These are phyloP conservation scores for Neonectria neomacrospora DNA, from an alignment of 2,329 filamentous ascomycete species.

Conservation along the genomic window DNA sequence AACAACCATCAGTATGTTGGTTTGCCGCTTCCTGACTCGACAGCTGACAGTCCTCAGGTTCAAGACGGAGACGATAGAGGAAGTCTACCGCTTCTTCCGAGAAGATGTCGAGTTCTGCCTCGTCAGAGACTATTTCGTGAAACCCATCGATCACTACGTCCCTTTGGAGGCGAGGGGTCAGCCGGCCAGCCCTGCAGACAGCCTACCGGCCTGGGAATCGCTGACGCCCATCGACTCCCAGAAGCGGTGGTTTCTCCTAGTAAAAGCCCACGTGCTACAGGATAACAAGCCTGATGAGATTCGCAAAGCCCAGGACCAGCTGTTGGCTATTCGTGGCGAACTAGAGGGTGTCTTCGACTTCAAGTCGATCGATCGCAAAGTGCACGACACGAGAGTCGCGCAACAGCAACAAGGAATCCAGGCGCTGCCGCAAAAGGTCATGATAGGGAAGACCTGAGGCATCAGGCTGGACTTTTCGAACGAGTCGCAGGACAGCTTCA, in stretches of 20 bases:
- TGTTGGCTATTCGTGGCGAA: constrained; percentile 58
- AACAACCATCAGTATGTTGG: constrained; percentile 62
- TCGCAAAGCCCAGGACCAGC: constrained; percentile 63
- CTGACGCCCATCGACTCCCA: constrained; percentile 61
- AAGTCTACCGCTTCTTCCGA: constrained; percentile 63
- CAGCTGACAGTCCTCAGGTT: constrained; percentile 49
- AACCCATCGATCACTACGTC: constrained; percentile 46
- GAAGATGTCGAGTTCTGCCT: constrained; percentile 67
- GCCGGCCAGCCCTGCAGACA: constrained; percentile 32
- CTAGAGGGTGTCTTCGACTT: constrained; percentile 66
- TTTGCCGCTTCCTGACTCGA: rapidly evolving
- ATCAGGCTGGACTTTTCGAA: background rate
- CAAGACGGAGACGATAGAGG: constrained; percentile 64
- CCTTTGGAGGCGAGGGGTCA: constrained; percentile 45
- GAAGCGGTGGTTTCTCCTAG: constrained; percentile 65
- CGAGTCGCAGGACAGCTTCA: background rate
- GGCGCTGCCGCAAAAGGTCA: constrained; percentile 52
- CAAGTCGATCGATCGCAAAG: constrained; percentile 61
- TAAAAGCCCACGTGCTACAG: constrained; percentile 64
- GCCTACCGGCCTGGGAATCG: constrained; percentile 59
- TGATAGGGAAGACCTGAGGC: constrained; percentile 46
- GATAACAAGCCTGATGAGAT: constrained; percentile 69
- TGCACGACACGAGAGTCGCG: constrained; percentile 62
- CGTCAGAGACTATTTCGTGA: constrained; percentile 58
- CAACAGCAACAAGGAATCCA: constrained; percentile 53